Evolutionary conservation across 768 basidiomycete genomes (phyloP), one percentile per base, ranked within the genome.

Genomic region (Macrolepiota fuliginosa): DNA sequence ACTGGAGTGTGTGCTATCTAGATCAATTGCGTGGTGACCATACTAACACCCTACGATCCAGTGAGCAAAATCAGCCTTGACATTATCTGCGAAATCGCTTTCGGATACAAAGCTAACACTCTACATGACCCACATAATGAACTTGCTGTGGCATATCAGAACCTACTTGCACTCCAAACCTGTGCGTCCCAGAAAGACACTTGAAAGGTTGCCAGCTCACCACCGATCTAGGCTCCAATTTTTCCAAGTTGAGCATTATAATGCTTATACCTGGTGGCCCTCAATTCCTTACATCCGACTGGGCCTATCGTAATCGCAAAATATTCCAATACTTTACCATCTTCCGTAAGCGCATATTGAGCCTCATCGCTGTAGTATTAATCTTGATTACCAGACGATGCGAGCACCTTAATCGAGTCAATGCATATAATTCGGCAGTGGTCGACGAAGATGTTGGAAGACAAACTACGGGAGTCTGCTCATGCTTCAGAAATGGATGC

Each of bases 51-150:
- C 29, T 32, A 32, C 7, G 7, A 3, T 32, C 29, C 25, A 77
- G 76, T 78, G 73, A 74, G 74, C 59, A 78, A 75, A 62, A 73
- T 74, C 0, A 78, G 77, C 6, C 68, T 79, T 12, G 79, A 80
- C 62, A 77, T 80, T 58, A 77, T 80, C 24, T 79, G 76, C 66
- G 69, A 71, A 2, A 75, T 77, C 3, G 77, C 73, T 1, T 77
- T 79, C 54, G 77, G 74, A 1, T 79, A 79, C 67, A 65, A 69
- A 45, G 59, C 75, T 40, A 73, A 77, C 62, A 73, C 74, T 3
- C 60, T 79, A 19, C 71, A 71, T 54, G 71, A 77, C 63, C 74
- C 77, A 0, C 57, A 74, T 56, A 76, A 76, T 62, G 76, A 74
- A 60, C 69, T 79, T 24, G 74, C 76, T 15, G 66, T 69, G 24